Conservation (phyloP, 495 filamentous ascomycete genomes). For the Astrothelium subdiscretum region DNA sequence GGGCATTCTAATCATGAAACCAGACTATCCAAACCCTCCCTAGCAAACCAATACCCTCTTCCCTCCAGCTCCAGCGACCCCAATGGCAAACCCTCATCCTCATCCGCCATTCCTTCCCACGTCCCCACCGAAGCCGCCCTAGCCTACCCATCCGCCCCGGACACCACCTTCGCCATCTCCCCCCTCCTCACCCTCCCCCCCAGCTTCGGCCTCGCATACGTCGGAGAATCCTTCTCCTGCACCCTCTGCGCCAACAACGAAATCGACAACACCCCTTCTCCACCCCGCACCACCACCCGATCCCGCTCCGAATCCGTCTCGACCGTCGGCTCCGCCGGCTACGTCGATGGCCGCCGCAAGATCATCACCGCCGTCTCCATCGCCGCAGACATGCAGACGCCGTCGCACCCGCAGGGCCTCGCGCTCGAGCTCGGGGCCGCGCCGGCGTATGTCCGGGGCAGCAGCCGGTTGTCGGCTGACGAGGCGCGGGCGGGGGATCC, state of each 20-base stretch:
- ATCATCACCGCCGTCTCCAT: constrained; percentile 65
- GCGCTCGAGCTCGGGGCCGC: constrained; percentile 40
- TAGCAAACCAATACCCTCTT: constrained; percentile 41
- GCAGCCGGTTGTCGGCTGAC: not conserved
- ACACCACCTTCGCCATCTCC: constrained; percentile 46
- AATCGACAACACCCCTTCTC: constrained; percentile 25
- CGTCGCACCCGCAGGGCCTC: constrained; percentile 42
- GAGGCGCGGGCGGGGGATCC: constrained; percentile 23
- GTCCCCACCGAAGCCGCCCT: constrained; percentile 42
- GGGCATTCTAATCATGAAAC: too few species aligned
- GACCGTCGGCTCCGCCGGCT: constrained; percentile 24
- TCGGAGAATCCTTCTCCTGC: constrained; percentile 90
- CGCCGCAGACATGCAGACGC: constrained; percentile 89
- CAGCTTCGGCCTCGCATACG: constrained; percentile 86
- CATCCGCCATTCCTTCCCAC: constrained; percentile 27
- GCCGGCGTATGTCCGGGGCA: not conserved
- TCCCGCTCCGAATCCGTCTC: constrained; percentile 18
- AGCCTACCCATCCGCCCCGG: constrained; percentile 38
- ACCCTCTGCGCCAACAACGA: constrained; percentile 93
- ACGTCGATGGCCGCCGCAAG: constrained; percentile 14
- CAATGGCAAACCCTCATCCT: constrained; percentile 3
- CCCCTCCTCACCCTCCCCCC: constrained; percentile 78
- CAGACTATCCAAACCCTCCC: constrained; percentile 32
- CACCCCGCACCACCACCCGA: constrained; percentile 14
- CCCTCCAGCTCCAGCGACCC: constrained; percentile 23